A percentile compares a stretch with the other conserved stretches of the same genome.
Evolutionary conservation across 805 yeast genomes (phyloP).

Genomic region (Blastobotrys muscicola): DNA sequence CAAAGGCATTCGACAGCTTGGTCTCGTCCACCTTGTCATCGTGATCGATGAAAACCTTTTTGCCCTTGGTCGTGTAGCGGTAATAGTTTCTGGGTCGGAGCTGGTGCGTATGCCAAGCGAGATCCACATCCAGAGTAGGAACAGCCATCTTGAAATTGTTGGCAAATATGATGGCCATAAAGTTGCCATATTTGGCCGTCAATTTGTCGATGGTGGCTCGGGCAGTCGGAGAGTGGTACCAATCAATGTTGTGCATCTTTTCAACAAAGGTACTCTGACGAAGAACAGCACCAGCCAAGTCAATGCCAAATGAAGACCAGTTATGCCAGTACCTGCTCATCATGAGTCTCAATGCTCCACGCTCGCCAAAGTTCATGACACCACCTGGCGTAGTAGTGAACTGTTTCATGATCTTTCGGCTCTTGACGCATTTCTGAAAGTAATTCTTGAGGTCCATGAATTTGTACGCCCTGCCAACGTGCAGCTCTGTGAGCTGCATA

Average conservation of each 20-base stretch:
- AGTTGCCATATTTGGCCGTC: slow-evolving; percentile 8
- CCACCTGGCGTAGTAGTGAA: too few species aligned
- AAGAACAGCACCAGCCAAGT: slow-evolving; percentile 14
- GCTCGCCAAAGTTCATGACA: too few species aligned
- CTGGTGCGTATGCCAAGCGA: slow-evolving; percentile 19
- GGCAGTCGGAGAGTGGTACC: slow-evolving; percentile 14
- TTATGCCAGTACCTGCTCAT: slow-evolving; percentile 11
- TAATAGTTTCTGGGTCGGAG: slow-evolving; percentile 11
- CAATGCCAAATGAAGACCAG: slow-evolving; percentile 8
- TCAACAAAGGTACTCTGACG: slow-evolving; percentile 14
- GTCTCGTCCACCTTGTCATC: slow-evolving; percentile 11
- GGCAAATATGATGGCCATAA: slow-evolving; percentile 1
- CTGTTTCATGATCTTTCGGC: too few species aligned
- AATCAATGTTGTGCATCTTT: slow-evolving; percentile 14
- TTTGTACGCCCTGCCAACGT: too few species aligned
- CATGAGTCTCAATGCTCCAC: neutral
- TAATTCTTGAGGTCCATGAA: too few species aligned
- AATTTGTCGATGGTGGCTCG: slow-evolving; percentile 5
- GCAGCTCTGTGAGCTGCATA: too few species aligned
- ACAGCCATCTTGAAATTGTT: slow-evolving; percentile 4
- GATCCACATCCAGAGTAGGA: slow-evolving; percentile 17
- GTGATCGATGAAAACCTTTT: slow-evolving; percentile 8
- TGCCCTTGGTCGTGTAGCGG: neutral
- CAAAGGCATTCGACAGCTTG: slow-evolving; percentile 6
- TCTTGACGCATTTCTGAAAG: too few species aligned